A percentile compares a stretch with the other conserved stretches of the same genome.
These are phyloP conservation scores for Claviceps humidiphila DNA, from an alignment of 2,329 filamentous ascomycete species.

Conservation along the genomic window DNA sequence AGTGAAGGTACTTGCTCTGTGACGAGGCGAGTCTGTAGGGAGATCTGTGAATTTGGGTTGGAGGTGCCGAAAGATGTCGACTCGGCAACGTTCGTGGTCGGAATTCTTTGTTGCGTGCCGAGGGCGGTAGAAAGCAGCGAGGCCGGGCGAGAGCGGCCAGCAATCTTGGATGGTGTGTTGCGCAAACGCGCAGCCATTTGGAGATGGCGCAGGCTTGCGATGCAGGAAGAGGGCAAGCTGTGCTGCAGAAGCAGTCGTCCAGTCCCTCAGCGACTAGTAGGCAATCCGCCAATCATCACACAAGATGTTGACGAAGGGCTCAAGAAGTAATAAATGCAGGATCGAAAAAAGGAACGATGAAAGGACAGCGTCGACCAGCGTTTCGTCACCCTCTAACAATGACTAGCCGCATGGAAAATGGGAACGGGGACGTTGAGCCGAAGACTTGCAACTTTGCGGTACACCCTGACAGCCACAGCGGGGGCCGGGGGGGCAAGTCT, in stretches of 20 bases:
- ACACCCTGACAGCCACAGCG: constrained; percentile 1
- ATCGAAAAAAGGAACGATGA: background rate
- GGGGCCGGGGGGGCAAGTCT: constrained; percentile 1
- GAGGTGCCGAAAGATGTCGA: background rate
- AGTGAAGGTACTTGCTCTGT: constrained; percentile 1
- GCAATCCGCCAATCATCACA: no score
- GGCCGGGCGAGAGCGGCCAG: constrained; percentile 1
- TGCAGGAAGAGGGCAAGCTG: background rate
- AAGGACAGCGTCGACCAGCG: background rate
- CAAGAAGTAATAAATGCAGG: background rate
- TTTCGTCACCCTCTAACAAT: background rate
- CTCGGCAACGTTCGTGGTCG: background rate
- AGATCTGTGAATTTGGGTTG: background rate
- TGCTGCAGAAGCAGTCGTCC: background rate
- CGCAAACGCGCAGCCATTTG: constrained; percentile 22
- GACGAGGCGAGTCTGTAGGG: constrained; percentile 4
- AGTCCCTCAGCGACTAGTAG: background rate
- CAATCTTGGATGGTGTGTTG: constrained; percentile 12
- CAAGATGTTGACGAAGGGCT: background rate
- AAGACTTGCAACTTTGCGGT: background rate
- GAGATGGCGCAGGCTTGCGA: background rate
- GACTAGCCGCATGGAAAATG: background rate
- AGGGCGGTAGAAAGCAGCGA: background rate
- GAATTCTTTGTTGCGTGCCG: background rate
- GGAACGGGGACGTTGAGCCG: background rate